These are phyloP conservation scores for Jamesozyma spencerorum DNA, from an alignment of 805 yeast species.

Conservation along the genomic window DNA sequence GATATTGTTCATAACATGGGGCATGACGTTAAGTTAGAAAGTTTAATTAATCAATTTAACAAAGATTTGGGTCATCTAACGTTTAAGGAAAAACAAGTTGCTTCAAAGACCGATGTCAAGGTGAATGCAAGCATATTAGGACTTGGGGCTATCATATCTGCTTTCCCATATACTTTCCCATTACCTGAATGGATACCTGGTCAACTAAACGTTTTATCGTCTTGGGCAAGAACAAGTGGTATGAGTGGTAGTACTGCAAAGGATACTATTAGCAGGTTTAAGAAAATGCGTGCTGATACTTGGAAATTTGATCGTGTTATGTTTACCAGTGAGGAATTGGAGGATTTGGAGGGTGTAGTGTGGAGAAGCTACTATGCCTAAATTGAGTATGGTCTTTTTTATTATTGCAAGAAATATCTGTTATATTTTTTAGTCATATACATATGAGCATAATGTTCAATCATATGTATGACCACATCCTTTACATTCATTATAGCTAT, in stretches of 20 bases:
- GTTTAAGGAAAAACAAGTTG: conserved; percentile 27
- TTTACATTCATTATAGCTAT: too few relatives aligned
- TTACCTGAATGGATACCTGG: conserved; percentile 86
- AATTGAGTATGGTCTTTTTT: too few relatives aligned
- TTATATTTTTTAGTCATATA: background rate
- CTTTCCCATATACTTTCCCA: conserved; percentile 85
- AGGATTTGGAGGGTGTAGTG: conserved; percentile 87
- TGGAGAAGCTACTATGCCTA: conserved; percentile 87
- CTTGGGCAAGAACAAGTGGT: conserved; percentile 67
- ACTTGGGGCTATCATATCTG: conserved; percentile 75
- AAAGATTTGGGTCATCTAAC: conserved; percentile 19
- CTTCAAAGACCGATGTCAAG: conserved; percentile 33
- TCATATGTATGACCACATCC: too few relatives aligned
- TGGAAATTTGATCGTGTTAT: conserved; percentile 83
- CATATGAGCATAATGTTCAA: too few relatives aligned
- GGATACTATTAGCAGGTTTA: conserved; percentile 69
- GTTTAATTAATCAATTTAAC: conserved; percentile 37
- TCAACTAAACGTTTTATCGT: conserved; percentile 59
- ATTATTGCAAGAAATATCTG: too few relatives aligned
- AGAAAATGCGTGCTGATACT: conserved; percentile 86
- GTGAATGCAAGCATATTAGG: conserved; percentile 87
- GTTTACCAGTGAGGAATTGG: conserved; percentile 70
- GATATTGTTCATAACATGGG: conserved; percentile 63
- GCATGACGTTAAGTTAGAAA: conserved; percentile 29
- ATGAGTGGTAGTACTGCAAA: conserved; percentile 77